Conservation (phyloP, 2,329 filamentous ascomycete species). For the Trichoderma atroviride region DNA sequence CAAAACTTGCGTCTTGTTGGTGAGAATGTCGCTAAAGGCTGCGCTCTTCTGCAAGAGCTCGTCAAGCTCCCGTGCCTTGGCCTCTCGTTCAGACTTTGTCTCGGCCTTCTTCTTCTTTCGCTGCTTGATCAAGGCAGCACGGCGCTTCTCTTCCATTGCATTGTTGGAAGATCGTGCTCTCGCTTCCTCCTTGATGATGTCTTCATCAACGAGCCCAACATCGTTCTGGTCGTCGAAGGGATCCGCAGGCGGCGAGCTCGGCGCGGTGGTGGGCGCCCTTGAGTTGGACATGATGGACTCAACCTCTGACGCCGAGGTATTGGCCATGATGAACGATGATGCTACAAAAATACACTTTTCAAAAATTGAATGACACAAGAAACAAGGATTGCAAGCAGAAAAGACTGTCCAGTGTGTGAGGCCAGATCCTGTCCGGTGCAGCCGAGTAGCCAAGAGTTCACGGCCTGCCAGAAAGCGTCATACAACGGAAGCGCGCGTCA, state of each 20-base stretch:
- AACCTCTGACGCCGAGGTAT: constrained; percentile 37
- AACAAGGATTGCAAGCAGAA: not conserved
- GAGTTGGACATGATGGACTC: constrained; percentile 39
- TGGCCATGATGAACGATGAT: constrained; percentile 34
- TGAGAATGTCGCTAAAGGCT: constrained; percentile 64
- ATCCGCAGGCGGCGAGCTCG: constrained; percentile 42
- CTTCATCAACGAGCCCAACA: constrained; percentile 33
- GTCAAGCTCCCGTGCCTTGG: constrained; percentile 62
- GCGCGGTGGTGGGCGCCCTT: constrained; percentile 39
- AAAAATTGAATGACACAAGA: not conserved
- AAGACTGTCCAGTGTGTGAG: not conserved
- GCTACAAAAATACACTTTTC: not conserved
- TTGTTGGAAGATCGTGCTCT: constrained; percentile 43
- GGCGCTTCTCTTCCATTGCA: constrained; percentile 52
- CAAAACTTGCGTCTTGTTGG: constrained; percentile 64
- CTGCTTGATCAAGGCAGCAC: constrained; percentile 44
- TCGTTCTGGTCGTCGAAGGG: constrained; percentile 28
- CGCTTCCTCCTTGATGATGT: constrained; percentile 43
- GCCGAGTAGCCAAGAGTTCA: constrained; percentile 8
- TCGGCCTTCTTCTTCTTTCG: constrained; percentile 53
- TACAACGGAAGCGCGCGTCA: not conserved
- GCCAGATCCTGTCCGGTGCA: not conserved
- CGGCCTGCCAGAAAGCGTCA: not conserved
- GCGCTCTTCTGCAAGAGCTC: constrained; percentile 61
- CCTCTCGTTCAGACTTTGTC: constrained; percentile 57